Evolutionary conservation across 2,329 filamentous ascomycete species (phyloP).

Genomic region (Scedosporium minutisporum): DNA sequence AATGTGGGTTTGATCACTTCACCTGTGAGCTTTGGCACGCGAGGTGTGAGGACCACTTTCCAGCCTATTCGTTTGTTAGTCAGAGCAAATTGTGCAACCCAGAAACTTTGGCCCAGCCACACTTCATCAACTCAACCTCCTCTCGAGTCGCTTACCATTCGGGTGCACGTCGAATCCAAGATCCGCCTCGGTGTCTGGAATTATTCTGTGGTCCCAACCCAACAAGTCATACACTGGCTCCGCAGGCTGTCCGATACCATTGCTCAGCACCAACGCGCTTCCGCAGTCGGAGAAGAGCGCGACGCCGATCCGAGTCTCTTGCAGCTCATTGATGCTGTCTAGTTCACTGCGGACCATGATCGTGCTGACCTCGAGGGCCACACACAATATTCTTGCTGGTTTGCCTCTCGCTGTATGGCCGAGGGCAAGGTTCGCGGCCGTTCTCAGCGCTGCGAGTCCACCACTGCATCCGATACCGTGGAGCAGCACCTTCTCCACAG

Average conservation of each 20-base stretch:
- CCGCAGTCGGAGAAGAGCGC: slow-evolving; percentile 63
- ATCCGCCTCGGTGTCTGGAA: slow-evolving; percentile 52
- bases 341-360: slow-evolving; percentile 55
- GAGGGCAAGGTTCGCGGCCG: slow-evolving; percentile 56
- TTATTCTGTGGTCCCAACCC: slow-evolving; percentile 54
- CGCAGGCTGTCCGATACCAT: slow-evolving; percentile 41
- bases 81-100: slow-evolving; percentile 1
- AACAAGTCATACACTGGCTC: slow-evolving; percentile 48
- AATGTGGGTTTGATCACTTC: slow-evolving; percentile 44
- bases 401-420: slow-evolving; percentile 49
- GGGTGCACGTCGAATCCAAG: slow-evolving; percentile 58
- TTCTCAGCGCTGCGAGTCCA: slow-evolving; percentile 51
- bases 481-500: slow-evolving; percentile 55
- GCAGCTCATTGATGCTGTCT: slow-evolving; percentile 47
- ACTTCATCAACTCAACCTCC: neutral
- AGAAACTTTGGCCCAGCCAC: slow-evolving; percentile 11
- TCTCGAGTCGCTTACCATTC: slow-evolving; percentile 32
- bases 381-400: slow-evolving; percentile 53
- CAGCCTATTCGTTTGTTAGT: slow-evolving; percentile 32
- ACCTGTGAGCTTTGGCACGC: slow-evolving; percentile 48
- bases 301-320: slow-evolving; percentile 55
- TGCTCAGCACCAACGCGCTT: slow-evolving; percentile 55
- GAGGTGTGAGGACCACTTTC: slow-evolving; percentile 56
- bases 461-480: slow-evolving; percentile 59
- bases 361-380: slow-evolving; percentile 55